Base-by-base conservation (phyloP, 2,329 filamentous ascomycete genomes). In the Stagonosporopsis vannaccii region DNA sequence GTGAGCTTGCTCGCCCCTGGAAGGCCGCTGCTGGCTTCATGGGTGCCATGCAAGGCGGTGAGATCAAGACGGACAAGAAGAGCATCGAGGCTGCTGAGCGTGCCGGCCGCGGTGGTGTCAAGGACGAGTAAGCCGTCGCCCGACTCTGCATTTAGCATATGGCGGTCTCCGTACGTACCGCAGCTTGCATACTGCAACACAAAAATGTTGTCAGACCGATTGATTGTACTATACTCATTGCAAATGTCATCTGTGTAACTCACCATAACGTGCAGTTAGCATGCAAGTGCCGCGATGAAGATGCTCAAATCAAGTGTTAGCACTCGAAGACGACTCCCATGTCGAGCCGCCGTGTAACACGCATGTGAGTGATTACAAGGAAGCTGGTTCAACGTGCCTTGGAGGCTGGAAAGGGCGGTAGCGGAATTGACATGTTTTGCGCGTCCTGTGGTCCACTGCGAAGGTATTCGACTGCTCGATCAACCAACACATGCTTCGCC, bases 1-100 rank as follows among this genome's bases (percentile, higher is more conserved):
- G 94, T 51, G 95, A 99, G 64, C 86, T 99, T 68, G 95, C 96
- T 86, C 86, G 95, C 60, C 95, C 95, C 62, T 99, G 96, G 89
- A 99, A 98, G 88, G 85, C 87, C 46, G 79, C 85, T 58, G 89
- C 85, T 59, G 92, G 93, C 49, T 85, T 98, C 77, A 92, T 96
- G 90, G 87, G 86, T 67, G 87, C 88, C 59, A 85, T 93, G 77
- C 85, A 89, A 79, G 85, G 85, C 63, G 82, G 84, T 26, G 84
- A 90, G 67, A 86, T 90, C 66, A 92, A 96, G 85, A 96, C 90
- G 76, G 95, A 99, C 79, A 82, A 83, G 79, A 82, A 82, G 79
- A 82, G 81, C 72, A 78, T 83, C 55, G 80, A 83, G 77, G 77
- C 78, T 64, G 81, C 81, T 41, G 81, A 83, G 77, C 75, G 77